phyloP scores from a whole-genome alignment of 495 filamentous ascomycete species.

The Daldinia decipiens region DNA sequence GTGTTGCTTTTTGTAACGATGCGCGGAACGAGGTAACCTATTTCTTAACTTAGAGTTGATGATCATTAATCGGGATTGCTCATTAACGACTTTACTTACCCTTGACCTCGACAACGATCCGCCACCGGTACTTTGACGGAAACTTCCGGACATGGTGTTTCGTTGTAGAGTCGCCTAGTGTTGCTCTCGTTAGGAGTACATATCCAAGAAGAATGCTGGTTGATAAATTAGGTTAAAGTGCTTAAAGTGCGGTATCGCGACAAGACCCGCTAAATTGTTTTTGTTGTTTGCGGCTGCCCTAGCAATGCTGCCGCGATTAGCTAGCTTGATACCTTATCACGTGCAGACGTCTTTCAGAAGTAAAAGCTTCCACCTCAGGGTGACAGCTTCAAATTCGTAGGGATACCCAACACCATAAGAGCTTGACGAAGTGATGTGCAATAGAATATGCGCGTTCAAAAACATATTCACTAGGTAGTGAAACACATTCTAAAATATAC shows the following conservation, averaged over 20 bases:
- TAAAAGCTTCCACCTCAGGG: background rate
- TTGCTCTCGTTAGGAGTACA: background rate
- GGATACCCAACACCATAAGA: too few relatives aligned
- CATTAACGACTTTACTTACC: slow-evolving; percentile 51
- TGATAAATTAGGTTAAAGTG: slow-evolving; percentile 1
- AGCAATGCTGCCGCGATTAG: slow-evolving; percentile 19
- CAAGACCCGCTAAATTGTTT: slow-evolving; percentile 36
- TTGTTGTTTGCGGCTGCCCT: slow-evolving; percentile 44
- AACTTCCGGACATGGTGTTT: slow-evolving; percentile 42
- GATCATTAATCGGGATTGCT: slow-evolving; percentile 3
- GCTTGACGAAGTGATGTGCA: too few relatives aligned
- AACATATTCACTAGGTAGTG: too few relatives aligned
- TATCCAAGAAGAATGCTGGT: background rate
- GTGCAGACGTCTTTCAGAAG: slow-evolving; percentile 13
- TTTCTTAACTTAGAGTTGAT: slow-evolving; percentile 12
- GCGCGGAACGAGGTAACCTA: slow-evolving; percentile 53
- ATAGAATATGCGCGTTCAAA: too few relatives aligned
- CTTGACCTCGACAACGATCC: slow-evolving; percentile 53
- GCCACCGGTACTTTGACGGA: slow-evolving; percentile 52
- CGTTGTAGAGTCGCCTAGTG: slow-evolving; percentile 1
- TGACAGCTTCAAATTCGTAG: too few relatives aligned
- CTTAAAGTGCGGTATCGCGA: slow-evolving; percentile 10
- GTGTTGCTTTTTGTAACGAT: slow-evolving; percentile 52
- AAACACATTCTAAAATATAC: too few relatives aligned
- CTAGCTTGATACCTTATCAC: slow-evolving; percentile 16